Evolutionary conservation across 179 eudicot genomes (phyloP).

Genomic region (Amaranthus tricolor): DNA sequence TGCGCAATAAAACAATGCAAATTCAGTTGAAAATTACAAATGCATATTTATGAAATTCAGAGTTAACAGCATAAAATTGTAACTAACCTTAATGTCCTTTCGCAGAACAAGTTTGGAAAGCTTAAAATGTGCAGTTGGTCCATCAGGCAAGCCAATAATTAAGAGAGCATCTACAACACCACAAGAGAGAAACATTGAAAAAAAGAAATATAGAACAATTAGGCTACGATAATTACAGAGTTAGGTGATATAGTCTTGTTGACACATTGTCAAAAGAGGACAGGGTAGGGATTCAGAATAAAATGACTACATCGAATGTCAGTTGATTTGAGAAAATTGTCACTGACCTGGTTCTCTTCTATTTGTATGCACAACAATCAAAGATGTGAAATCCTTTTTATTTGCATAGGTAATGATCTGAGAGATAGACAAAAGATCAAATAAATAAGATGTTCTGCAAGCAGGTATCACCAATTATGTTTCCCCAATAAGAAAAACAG

Average conservation of each 20-base stretch:
- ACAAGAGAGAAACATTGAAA: neutral
- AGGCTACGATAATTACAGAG: neutral
- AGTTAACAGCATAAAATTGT: neutral
- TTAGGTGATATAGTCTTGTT: neutral
- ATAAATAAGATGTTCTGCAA: slow-evolving; percentile 11
- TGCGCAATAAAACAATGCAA: no score
- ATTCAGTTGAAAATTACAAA: slow-evolving; percentile 1
- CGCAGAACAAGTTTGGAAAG: slow-evolving; percentile 81
- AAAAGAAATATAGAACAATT: neutral
- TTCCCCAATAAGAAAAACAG: neutral
- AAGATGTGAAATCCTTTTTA: slow-evolving; percentile 75
- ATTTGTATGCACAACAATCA: slow-evolving; percentile 87
- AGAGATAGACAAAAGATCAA: slow-evolving; percentile 4
- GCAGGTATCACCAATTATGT: neutral
- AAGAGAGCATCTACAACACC: slow-evolving; percentile 71
- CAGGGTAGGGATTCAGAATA: neutral
- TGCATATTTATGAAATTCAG: neutral
- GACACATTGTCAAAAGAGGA: neutral
- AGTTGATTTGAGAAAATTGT: neutral
- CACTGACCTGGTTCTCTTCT: slow-evolving; percentile 89
- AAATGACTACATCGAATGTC: neutral
- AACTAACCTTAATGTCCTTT: slow-evolving; percentile 80
- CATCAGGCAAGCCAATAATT: slow-evolving; percentile 81
- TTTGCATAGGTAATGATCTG: slow-evolving; percentile 89
- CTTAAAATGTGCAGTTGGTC: slow-evolving; percentile 98